A percentile compares a stretch with the other conserved stretches of the same genome.
Evolutionary conservation across 805 yeast genomes (phyloP).

Genomic region (Komagataella phaffii): DNA sequence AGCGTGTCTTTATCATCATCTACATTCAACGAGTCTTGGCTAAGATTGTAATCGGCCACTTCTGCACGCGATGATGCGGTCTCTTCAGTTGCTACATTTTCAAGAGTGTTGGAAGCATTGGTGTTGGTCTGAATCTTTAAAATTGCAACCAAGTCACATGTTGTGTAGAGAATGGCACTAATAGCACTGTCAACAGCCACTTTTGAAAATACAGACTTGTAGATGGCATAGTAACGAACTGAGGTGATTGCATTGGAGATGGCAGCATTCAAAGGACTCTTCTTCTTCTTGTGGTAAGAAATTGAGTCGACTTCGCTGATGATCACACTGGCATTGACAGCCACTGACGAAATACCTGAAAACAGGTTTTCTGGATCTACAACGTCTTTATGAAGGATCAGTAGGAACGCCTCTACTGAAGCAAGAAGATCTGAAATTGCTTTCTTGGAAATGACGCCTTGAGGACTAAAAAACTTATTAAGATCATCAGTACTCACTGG

Average conservation of each 20-base stretch:
- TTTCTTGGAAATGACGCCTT: constrained; percentile 33
- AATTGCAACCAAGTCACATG: constrained; percentile 46
- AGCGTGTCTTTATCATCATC: constrained; percentile 20
- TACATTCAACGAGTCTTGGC: background rate
- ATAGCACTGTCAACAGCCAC: constrained; percentile 64
- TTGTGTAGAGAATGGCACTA: constrained; percentile 54
- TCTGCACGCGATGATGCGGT: background rate
- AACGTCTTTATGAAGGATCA: constrained; percentile 10
- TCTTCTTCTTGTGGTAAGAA: constrained; percentile 20
- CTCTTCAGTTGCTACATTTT: constrained; percentile 1
- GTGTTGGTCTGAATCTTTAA: constrained; percentile 25
- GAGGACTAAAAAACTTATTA: background rate
- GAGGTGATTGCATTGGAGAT: constrained; percentile 66
- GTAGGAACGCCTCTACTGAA: constrained; percentile 30
- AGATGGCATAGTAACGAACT: constrained; percentile 58
- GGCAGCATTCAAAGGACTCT: constrained; percentile 43
- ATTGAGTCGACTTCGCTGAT: constrained; percentile 11
- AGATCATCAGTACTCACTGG: background rate
- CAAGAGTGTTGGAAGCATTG: constrained; percentile 3
- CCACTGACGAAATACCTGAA: constrained; percentile 35
- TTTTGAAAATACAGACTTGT: constrained; percentile 52
- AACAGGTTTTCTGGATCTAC: constrained; percentile 28
- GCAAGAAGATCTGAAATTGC: constrained; percentile 33
- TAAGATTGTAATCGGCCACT: background rate
- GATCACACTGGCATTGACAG: constrained; percentile 20